These are phyloP conservation scores for Solanum pinnatisectum DNA, from an alignment of 257 asterid species.

Conservation along the genomic window DNA sequence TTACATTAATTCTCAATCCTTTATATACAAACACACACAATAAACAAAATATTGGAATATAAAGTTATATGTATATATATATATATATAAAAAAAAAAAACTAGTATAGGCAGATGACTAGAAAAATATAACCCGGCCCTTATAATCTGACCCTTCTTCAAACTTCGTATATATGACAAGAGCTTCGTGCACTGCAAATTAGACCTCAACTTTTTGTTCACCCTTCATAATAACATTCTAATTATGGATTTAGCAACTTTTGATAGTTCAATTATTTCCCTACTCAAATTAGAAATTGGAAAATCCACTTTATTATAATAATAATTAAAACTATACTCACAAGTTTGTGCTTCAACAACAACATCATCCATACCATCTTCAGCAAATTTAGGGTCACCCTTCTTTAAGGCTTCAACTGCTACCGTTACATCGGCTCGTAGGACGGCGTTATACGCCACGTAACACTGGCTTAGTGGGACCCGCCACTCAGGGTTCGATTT, in stretches of 20 bases:
- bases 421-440: slow-evolving; percentile 36
- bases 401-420: slow-evolving; percentile 31
- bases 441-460: slow-evolving; percentile 19
- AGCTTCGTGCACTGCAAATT: not conserved
- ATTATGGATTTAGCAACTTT: slow-evolving; percentile 23
- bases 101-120: not conserved
- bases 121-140: not conserved
- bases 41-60: not conserved
- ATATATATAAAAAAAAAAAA: not conserved
- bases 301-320: not conserved
- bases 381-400: slow-evolving; percentile 47
- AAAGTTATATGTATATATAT: not conserved
- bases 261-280: slow-evolving; percentile 13
- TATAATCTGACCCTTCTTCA: not conserved
- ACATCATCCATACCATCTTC: slow-evolving; percentile 48
- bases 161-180: not conserved
- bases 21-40: not conserved
- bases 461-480: slow-evolving; percentile 17
- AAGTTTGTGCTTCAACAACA: slow-evolving; percentile 38
- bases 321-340: slow-evolving; percentile 26
- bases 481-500: slow-evolving; percentile 15
- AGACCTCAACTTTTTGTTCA: not conserved
- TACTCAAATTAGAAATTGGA: slow-evolving; percentile 20
- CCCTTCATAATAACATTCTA: slow-evolving; percentile 8
- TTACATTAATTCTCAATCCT: not conserved